Percentiles rank a stretch among this genome's conserved stretches.
Conservation (phyloP, 1,284 basidiomycete species). For the Tausonia pullulans region DNA sequence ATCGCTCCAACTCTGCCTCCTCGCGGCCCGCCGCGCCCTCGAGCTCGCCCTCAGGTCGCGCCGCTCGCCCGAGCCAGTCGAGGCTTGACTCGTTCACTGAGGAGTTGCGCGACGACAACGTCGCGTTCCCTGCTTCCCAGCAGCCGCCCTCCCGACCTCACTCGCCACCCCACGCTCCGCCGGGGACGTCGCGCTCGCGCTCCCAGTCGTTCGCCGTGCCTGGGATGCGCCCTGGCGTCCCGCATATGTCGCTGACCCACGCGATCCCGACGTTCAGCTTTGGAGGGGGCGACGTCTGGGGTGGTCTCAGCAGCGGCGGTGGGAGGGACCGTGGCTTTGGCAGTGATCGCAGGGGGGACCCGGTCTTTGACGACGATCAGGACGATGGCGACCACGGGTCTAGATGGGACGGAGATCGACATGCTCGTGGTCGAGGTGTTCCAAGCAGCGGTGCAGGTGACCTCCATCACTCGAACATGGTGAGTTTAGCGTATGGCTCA, state of each 20-base stretch:
- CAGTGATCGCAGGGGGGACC: background rate
- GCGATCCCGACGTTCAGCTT: background rate
- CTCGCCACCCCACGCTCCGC: conserved; percentile 16
- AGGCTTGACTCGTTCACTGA: too few species aligned
- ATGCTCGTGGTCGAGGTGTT: background rate
- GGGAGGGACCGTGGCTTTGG: background rate
- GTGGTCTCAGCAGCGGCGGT: background rate
- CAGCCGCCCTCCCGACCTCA: background rate
- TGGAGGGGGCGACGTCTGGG: background rate
- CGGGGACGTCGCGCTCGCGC: conserved; percentile 7
- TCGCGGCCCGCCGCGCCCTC: too few species aligned
- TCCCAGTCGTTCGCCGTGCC: conserved; percentile 10
- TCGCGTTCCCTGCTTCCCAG: too few species aligned
- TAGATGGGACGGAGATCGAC: too few species aligned
- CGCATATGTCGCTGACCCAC: background rate
- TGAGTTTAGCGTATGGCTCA: background rate
- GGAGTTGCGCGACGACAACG: too few species aligned
- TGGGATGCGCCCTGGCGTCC: background rate
- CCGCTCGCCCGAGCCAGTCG: too few species aligned
- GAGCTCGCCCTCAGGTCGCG: too few species aligned
- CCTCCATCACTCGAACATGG: conserved; percentile 1
- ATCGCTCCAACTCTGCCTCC: too few species aligned
- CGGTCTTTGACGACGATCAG: conserved; percentile 2
- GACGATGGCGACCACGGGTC: background rate
- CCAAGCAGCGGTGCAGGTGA: background rate